These are phyloP conservation scores for Fusarium xyrophilum DNA, from an alignment of 2,329 filamentous ascomycete genomes.

Conservation along the genomic window DNA sequence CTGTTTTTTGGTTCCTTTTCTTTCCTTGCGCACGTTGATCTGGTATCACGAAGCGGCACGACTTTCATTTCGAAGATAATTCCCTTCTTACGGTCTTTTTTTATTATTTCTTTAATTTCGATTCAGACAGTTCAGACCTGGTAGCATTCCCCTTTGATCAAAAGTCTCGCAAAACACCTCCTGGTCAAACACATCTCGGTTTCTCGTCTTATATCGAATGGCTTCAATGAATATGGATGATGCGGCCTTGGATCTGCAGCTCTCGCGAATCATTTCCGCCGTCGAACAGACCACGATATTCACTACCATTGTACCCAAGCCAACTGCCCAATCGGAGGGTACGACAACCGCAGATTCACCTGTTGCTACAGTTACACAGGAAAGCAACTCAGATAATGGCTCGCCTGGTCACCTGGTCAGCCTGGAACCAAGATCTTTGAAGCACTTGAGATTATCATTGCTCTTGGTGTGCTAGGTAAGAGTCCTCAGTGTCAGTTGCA, in stretches of 20 bases:
- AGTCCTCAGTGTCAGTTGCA: rapidly evolving
- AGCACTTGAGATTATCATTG: conserved; percentile 34
- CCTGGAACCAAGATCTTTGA: conserved; percentile 16
- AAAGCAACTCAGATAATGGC: neutral
- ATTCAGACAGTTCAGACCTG: conserved; percentile 17
- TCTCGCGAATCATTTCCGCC: conserved; percentile 35
- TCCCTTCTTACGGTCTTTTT: conserved; percentile 21
- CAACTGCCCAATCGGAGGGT: conserved; percentile 5
- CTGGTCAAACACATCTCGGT: neutral
- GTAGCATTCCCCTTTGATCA: neutral
- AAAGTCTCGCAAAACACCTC: neutral
- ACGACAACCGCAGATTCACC: neutral
- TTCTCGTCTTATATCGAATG: neutral
- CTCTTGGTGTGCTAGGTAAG: conserved; percentile 29
- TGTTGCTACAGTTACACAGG: conserved; percentile 18
- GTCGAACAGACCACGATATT: conserved; percentile 35
- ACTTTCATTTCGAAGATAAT: conserved; percentile 21
- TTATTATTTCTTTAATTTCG: conserved; percentile 15
- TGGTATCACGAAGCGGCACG: conserved; percentile 22
- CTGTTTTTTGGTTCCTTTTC: neutral
- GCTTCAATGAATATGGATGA: conserved; percentile 18
- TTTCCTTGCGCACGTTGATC: conserved; percentile 19
- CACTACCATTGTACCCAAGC: conserved; percentile 31
- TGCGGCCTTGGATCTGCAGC: conserved; percentile 22
- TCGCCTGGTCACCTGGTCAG: neutral